Evolutionary conservation across 345 rosid species (phyloP), one percentile per base, ranked within the genome.

Genomic region (Diplotaxis tenuifolia): DNA sequence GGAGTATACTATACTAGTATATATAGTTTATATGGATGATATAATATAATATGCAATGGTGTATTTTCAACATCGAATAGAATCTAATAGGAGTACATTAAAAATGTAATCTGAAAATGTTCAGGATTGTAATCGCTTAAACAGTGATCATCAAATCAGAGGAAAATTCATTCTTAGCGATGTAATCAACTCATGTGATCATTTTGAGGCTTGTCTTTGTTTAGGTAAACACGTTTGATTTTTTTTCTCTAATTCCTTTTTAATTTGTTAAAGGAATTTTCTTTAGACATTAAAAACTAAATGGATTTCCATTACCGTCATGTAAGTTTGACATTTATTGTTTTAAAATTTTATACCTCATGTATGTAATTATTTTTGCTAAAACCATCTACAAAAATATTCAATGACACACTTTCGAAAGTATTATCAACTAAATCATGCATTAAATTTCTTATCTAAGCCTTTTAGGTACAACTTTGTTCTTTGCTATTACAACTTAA

Each of bases 31-130:
- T 42, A 38, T 57, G 19, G 27, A 45, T n/a, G 10, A 12, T 18
- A 54, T 19, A 64, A 3, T 73, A 47, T 65, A 54, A n/a, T 6
- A 9, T 14, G 21, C 47, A 28, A 5, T 27, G 45, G 14, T 20
- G 50, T 25, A 62, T 47, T 71, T 71, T 71, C 75, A 21, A 31
- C 60, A 29, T 60, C 34, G 10, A 60, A 7, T 8, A 69, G 14
- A 58, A 27, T 12, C 60, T 54, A 58, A 60, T 36, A 5, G 14
- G n/a, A 67, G 14, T 53, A 57, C 15, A 6, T 34, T n/a, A 9
- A 55, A 4, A 6, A 20, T 20, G 18, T 3, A n/a, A 18, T 66
- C 18, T 55, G 25, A 6, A 15, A 25, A 31, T 53, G 10, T 32
- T 32, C 6, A 20, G n/a, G 32, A 22, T 4, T 15, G 5, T 23